Conservation (phyloP, 2,329 filamentous ascomycete species). For the Colletotrichum ledebouriae region DNA sequence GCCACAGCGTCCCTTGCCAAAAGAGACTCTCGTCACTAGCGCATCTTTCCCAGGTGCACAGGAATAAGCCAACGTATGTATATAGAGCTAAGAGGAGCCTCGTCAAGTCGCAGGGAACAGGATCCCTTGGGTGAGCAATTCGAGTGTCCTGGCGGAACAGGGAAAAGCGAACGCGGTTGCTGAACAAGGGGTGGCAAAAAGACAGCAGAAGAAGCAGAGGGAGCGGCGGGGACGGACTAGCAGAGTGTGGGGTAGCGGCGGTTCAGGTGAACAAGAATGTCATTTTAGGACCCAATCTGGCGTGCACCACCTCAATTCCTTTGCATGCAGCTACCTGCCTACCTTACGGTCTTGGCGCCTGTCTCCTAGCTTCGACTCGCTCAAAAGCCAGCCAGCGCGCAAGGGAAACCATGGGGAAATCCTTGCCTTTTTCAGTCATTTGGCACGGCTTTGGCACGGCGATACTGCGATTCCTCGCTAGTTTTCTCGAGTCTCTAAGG, state of each 20-base stretch:
- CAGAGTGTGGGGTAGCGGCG: constrained; percentile 43
- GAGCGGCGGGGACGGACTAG: constrained; percentile 23
- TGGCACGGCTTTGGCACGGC: not conserved
- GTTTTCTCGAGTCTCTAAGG: too few relatives aligned
- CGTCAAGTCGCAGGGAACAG: too few relatives aligned
- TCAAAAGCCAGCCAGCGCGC: not conserved
- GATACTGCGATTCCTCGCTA: not conserved
- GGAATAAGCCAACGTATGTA: too few relatives aligned
- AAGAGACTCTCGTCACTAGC: too few relatives aligned
- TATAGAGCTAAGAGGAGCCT: too few relatives aligned
- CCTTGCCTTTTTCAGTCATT: constrained; percentile 8
- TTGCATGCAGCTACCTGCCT: too few relatives aligned
- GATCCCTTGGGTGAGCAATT: too few relatives aligned
- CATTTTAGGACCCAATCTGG: constrained; percentile 34
- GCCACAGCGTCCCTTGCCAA: too few relatives aligned
- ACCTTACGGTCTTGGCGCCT: not conserved
- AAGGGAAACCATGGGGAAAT: not conserved
- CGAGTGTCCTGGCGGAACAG: too few relatives aligned
- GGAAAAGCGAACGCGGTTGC: too few relatives aligned
- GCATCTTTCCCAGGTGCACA: too few relatives aligned
- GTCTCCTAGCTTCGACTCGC: constrained; percentile 10
- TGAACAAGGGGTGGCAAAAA: too few relatives aligned
- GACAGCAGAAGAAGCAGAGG: not conserved
- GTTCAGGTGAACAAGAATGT: constrained; percentile 31
- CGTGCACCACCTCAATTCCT: not conserved